phyloP scores from a whole-genome alignment of 1,284 basidiomycete species.

The Fomes fomentarius region DNA sequence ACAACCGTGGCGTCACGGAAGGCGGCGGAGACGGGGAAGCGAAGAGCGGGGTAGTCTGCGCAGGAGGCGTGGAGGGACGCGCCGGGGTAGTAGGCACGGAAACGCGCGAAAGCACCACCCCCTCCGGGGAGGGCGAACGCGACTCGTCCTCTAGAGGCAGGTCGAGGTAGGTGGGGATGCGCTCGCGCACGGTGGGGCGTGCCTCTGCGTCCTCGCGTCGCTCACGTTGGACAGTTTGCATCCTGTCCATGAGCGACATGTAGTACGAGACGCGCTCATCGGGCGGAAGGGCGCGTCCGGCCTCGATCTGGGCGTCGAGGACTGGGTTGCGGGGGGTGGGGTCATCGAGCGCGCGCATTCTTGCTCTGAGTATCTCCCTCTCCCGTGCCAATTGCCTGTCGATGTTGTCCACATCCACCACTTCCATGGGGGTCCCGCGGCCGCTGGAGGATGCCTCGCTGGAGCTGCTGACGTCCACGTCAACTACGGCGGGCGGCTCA shows the following conservation, averaged over 20 bases:
- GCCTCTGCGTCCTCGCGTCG: neutral
- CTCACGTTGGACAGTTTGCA: constrained; percentile 8
- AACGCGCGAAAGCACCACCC: neutral
- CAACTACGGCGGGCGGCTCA: constrained; percentile 5
- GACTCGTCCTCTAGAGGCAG: constrained; percentile 14
- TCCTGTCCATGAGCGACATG: constrained; percentile 14
- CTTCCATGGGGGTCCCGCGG: constrained; percentile 39
- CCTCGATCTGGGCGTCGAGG: constrained; percentile 18
- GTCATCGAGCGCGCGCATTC: constrained; percentile 33
- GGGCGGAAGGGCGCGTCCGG: constrained; percentile 10
- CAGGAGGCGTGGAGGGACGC: constrained; percentile 24
- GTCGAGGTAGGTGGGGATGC: constrained; percentile 16
- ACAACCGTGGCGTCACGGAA: constrained; percentile 30
- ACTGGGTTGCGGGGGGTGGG: constrained; percentile 6
- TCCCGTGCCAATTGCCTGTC: neutral
- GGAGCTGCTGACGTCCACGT: constrained; percentile 24
- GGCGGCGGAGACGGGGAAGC: constrained; percentile 29
- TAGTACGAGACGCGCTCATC: constrained; percentile 15
- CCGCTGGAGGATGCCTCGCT: constrained; percentile 36
- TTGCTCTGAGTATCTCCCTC: constrained; percentile 1
- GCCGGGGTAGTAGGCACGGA: constrained; percentile 7
- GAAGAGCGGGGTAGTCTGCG: constrained; percentile 12
- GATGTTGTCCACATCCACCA: constrained; percentile 42
- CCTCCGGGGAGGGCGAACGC: constrained; percentile 13
- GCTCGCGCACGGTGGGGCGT: constrained; percentile 14